Percentiles rank a stretch among this genome's conserved stretches.
Conservation (phyloP, 208 protist genomes). For the Acanthamoeba culbertsoni region DNA sequence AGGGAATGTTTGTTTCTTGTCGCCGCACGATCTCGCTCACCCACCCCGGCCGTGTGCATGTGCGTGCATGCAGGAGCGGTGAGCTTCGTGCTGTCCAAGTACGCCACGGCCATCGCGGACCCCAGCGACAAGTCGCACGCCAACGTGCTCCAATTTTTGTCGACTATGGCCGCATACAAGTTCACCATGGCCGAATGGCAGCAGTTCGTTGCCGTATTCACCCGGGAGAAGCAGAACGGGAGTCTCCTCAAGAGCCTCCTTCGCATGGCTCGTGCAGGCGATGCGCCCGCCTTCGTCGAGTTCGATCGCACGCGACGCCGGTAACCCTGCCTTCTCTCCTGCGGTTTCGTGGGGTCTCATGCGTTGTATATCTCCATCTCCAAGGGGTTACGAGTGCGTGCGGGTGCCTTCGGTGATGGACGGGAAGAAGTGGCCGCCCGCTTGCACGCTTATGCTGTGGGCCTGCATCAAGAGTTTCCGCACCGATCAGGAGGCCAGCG, state of each 20-base stretch:
- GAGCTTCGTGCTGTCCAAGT: conserved; percentile 31
- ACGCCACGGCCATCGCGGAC: not conserved
- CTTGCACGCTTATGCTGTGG: conserved; percentile 32
- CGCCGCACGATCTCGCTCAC: not conserved
- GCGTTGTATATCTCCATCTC: not conserved
- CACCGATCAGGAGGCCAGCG: not conserved
- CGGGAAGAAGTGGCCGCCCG: conserved; percentile 18
- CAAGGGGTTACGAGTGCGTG: conserved; percentile 47
- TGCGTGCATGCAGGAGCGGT: not conserved
- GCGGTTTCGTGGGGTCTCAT: not conserved
- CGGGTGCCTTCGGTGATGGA: conserved; percentile 45
- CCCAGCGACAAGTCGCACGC: not conserved
- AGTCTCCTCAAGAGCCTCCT: conserved; percentile 9
- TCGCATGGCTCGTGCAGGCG: not conserved
- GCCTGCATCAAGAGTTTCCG: conserved; percentile 22
- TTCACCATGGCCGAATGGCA: conserved; percentile 47
- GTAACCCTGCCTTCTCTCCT: not conserved
- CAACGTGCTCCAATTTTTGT: not conserved
- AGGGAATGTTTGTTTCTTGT: not conserved
- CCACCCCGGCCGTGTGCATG: not conserved
- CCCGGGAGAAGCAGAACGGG: not conserved
- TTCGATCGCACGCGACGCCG: conserved; percentile 8
- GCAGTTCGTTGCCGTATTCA: conserved; percentile 27
- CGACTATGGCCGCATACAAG: not conserved
- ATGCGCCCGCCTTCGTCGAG: conserved; percentile 21